Evolutionary conservation across 352 stramenopile species (phyloP).

Genomic region (Globisporangium nodosum): DNA sequence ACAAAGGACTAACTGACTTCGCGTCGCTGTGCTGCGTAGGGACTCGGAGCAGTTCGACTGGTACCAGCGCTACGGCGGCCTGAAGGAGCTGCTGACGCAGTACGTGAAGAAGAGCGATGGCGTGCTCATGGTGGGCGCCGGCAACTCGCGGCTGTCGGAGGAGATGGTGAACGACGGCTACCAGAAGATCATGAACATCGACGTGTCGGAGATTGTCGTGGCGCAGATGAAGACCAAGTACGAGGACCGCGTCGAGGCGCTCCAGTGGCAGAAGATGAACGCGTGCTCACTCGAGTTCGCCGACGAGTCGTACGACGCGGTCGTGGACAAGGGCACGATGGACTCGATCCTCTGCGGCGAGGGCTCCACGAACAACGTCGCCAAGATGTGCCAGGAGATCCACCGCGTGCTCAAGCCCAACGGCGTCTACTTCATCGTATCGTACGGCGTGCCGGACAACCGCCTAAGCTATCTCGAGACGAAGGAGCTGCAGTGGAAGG

Average conservation of each 20-base stretch:
- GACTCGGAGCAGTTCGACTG: conserved; percentile 93
- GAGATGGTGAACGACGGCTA: conserved; percentile 96
- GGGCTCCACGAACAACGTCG: conserved; percentile 92
- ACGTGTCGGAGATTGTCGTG: conserved; percentile 92
- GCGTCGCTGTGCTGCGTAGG: conserved; percentile 20
- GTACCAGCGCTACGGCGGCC: conserved; percentile 91
- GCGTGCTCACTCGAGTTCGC: conserved; percentile 91
- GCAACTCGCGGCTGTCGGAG: conserved; percentile 93
- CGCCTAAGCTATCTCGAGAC: conserved; percentile 95
- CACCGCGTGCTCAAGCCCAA: conserved; percentile 93
- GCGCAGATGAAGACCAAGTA: conserved; percentile 94
- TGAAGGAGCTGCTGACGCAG: conserved; percentile 88
- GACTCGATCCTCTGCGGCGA: conserved; percentile 95
- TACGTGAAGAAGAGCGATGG: conserved; percentile 93
- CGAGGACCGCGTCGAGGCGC: conserved; percentile 85
- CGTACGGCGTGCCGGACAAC: conserved; percentile 95
- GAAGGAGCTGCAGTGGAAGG: conserved; percentile 94
- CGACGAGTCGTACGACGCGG: conserved; percentile 92
- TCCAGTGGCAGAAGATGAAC: conserved; percentile 96
- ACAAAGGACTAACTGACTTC: neutral
- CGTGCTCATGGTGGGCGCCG: conserved; percentile 91
- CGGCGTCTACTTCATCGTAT: conserved; percentile 93
- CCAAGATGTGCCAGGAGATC: conserved; percentile 95
- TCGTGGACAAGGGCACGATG: conserved; percentile 95
- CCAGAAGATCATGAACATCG: conserved; percentile 94